phyloP scores from a whole-genome alignment of 2,329 filamentous ascomycete species.

The Nemania diffusa region DNA sequence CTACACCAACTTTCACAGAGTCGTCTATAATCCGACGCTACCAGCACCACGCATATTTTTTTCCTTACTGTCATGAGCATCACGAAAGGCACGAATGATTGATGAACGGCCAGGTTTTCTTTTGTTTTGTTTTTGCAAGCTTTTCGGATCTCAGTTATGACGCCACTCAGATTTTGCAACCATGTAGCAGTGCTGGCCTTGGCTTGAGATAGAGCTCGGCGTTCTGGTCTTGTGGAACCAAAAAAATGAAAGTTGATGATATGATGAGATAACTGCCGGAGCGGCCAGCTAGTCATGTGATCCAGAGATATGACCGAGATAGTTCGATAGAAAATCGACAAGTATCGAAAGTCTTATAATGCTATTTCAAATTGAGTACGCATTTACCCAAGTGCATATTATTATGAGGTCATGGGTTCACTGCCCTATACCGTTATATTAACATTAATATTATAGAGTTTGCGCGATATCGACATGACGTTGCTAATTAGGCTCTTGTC shows the following conservation, averaged over 20 bases:
- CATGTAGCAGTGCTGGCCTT: conserved; percentile 40
- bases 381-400: background rate
- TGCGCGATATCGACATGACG: background rate
- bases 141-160: conserved; percentile 48
- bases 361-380: background rate
- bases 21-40: conserved; percentile 17
- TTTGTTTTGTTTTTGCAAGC: conserved; percentile 6
- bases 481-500: background rate
- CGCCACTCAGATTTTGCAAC: conserved; percentile 39
- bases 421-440: background rate
- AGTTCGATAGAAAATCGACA: conserved; percentile 40
- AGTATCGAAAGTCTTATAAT: conserved; percentile 8
- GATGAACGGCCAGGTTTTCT: conserved; percentile 24
- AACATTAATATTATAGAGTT: background rate
- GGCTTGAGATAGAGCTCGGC: conserved; percentile 46
- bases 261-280: conserved; percentile 35
- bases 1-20: conserved; percentile 10
- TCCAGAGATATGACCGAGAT: conserved; percentile 31
- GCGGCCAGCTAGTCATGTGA: conserved; percentile 18
- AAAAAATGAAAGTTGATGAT: conserved; percentile 42
- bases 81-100: conserved; percentile 44
- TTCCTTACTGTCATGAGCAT: conserved; percentile 38
- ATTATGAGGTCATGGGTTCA: background rate
- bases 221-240: conserved; percentile 40
- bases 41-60: conserved; percentile 21